Evolutionary conservation across 169 alveolate species (phyloP).

Genomic region (Plasmodium ovale): DNA sequence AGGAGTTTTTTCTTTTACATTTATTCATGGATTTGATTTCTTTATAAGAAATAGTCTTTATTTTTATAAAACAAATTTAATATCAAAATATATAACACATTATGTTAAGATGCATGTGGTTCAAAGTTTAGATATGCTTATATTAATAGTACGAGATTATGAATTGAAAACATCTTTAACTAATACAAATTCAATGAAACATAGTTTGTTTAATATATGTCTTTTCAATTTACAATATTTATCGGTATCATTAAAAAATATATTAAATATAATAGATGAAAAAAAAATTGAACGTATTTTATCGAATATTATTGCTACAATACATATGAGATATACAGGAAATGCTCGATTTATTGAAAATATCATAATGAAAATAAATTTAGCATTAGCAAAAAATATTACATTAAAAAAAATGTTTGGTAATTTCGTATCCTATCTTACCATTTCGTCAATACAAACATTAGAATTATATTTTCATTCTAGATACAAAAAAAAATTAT

Average conservation of each 20-base stretch:
- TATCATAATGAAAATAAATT: slow-evolving; percentile 35
- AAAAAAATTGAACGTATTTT: slow-evolving; percentile 27
- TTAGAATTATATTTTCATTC: slow-evolving; percentile 53
- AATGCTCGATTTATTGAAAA: slow-evolving; percentile 59
- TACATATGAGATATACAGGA: slow-evolving; percentile 52
- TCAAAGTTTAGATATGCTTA: slow-evolving; percentile 52
- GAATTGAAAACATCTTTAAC: slow-evolving; percentile 31
- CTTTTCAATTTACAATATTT: slow-evolving; percentile 38
- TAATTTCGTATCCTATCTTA: slow-evolving; percentile 54
- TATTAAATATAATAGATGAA: slow-evolving; percentile 42
- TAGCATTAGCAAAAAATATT: slow-evolving; percentile 30
- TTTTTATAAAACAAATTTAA: slow-evolving; percentile 2
- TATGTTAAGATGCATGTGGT: slow-evolving; percentile 56
- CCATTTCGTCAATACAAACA: slow-evolving; percentile 73
- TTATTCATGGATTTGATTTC: slow-evolving; percentile 37
- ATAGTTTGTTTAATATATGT: slow-evolving; percentile 55
- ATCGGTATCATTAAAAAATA: slow-evolving; percentile 45
- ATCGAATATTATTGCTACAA: slow-evolving; percentile 25
- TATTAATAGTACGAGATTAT: slow-evolving; percentile 37
- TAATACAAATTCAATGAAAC: slow-evolving; percentile 35
- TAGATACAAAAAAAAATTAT: slow-evolving; percentile 46
- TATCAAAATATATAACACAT: slow-evolving; percentile 35
- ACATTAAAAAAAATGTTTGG: slow-evolving; percentile 63
- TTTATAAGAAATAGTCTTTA: slow-evolving; percentile 43
- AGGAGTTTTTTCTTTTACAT: slow-evolving; percentile 33